A percentile compares a stretch with the other conserved stretches of the same genome.
phyloP scores from a whole-genome alignment of 148 eudicot species.

The Heliamphora exappendiculata region DNA sequence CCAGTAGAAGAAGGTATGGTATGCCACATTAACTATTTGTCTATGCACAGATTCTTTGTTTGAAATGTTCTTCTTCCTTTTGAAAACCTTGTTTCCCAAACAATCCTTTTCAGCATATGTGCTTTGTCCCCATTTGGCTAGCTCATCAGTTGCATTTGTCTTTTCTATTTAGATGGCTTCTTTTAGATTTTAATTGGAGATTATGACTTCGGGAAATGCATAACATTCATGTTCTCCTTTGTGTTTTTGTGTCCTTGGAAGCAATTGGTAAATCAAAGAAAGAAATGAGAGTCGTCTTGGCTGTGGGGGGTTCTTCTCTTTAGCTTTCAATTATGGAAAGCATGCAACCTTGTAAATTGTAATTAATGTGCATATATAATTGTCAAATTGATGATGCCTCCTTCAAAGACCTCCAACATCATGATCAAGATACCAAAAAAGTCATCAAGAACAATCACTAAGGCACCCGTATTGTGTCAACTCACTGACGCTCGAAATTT shows the following conservation, averaged over 20 bases:
- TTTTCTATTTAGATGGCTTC: not conserved
- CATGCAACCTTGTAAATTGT: too few species aligned
- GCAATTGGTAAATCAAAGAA: not conserved
- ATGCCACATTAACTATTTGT: not conserved
- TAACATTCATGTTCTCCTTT: constrained; percentile 5
- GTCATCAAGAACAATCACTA: too few species aligned
- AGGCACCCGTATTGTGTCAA: too few species aligned
- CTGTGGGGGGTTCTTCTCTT: too few species aligned
- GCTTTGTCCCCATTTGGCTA: not conserved
- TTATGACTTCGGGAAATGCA: not conserved
- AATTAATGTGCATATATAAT: too few species aligned
- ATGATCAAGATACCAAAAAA: too few species aligned
- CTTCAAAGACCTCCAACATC: too few species aligned
- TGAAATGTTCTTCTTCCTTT: constrained; percentile 4
- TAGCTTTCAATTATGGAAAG: too few species aligned
- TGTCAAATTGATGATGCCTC: too few species aligned
- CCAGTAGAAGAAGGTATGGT: not conserved
- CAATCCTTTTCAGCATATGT: constrained; percentile 7
- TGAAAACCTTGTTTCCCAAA: not conserved
- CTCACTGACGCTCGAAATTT: too few species aligned
- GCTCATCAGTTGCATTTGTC: not conserved
- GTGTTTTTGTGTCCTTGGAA: not conserved
- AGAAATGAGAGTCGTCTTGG: not conserved
- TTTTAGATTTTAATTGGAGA: not conserved
- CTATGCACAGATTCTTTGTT: constrained; percentile 18